phyloP scores from a whole-genome alignment of 192 early-diverging fungal genomes.

The Kappamyces sp. region DNA sequence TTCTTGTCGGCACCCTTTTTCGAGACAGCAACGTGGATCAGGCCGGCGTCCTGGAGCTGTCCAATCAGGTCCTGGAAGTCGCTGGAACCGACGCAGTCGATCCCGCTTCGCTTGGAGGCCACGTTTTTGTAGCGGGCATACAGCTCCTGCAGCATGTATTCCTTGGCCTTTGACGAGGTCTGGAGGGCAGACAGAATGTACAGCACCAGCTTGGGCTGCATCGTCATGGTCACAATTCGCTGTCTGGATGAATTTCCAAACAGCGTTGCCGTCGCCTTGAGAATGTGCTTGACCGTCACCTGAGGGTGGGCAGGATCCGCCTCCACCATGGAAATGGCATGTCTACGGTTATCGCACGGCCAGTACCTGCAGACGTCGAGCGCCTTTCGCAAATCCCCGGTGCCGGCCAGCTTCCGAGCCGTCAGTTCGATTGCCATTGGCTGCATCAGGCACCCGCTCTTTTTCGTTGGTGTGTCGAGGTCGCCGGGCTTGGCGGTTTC shows the following conservation, averaged over 20 bases:
- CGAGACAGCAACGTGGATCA: too few relatives aligned
- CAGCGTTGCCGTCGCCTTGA: slow-evolving; percentile 57
- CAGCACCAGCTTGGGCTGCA: slow-evolving; percentile 82
- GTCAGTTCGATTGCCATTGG: slow-evolving; percentile 81
- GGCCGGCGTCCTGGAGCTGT: too few relatives aligned
- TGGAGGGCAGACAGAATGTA: slow-evolving; percentile 25
- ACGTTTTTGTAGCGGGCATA: too few relatives aligned
- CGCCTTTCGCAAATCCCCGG: slow-evolving; percentile 54
- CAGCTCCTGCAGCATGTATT: too few relatives aligned
- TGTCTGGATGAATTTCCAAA: slow-evolving; percentile 52
- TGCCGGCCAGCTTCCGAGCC: slow-evolving; percentile 83
- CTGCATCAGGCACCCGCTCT: slow-evolving; percentile 60
- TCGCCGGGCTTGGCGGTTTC: too few relatives aligned
- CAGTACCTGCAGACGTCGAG: slow-evolving; percentile 36
- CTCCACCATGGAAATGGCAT: slow-evolving; percentile 80
- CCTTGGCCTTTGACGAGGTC: too few relatives aligned
- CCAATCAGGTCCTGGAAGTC: too few relatives aligned
- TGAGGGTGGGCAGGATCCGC: slow-evolving; percentile 55
- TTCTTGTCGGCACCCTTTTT: too few relatives aligned
- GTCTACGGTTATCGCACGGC: slow-evolving; percentile 32
- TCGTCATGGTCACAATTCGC: slow-evolving; percentile 63
- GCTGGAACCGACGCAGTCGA: too few relatives aligned
- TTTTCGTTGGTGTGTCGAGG: too few relatives aligned
- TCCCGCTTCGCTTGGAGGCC: too few relatives aligned
- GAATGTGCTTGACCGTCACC: slow-evolving; percentile 75